phyloP scores from a whole-genome alignment of 1,284 basidiomycete genomes.

The Cryptococcus sp. region DNA sequence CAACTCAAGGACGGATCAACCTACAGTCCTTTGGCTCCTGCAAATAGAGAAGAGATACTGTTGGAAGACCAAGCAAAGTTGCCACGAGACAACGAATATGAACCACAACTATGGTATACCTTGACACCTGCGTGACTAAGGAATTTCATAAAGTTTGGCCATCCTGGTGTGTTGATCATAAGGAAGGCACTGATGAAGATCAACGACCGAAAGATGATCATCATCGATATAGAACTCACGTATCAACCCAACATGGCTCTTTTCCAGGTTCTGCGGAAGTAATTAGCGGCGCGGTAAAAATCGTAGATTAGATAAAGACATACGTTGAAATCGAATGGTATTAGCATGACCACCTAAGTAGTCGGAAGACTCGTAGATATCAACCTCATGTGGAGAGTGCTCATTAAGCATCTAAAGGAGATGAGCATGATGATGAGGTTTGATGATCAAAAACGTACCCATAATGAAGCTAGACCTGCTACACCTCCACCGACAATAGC shows the following conservation, averaged over 20 bases:
- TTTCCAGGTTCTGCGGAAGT: constrained; percentile 42
- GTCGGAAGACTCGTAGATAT: constrained; percentile 64
- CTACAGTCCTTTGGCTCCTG: neutral
- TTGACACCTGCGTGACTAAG: neutral
- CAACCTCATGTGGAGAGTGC: constrained; percentile 67
- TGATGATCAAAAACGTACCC: constrained; percentile 51
- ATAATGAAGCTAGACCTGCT: constrained; percentile 67
- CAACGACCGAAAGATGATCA: neutral
- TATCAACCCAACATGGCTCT: constrained; percentile 58
- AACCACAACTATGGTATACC: neutral
- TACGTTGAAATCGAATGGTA: constrained; percentile 58
- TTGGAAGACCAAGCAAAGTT: neutral
- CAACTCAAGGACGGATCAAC: neutral
- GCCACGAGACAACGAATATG: neutral
- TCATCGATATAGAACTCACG: constrained; percentile 46
- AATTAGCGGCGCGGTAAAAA: neutral
- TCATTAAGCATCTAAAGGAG: constrained; percentile 59
- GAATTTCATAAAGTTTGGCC: neutral
- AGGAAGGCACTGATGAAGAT: neutral
- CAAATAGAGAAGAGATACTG: neutral
- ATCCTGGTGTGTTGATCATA: neutral
- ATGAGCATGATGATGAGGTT: neutral
- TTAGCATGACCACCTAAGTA: constrained; percentile 72
- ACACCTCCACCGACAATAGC: constrained; percentile 74
- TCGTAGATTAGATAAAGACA: neutral